Base-by-base conservation (phyloP, 768 basidiomycete genomes). In the Rhodotorula babjevae region DNA sequence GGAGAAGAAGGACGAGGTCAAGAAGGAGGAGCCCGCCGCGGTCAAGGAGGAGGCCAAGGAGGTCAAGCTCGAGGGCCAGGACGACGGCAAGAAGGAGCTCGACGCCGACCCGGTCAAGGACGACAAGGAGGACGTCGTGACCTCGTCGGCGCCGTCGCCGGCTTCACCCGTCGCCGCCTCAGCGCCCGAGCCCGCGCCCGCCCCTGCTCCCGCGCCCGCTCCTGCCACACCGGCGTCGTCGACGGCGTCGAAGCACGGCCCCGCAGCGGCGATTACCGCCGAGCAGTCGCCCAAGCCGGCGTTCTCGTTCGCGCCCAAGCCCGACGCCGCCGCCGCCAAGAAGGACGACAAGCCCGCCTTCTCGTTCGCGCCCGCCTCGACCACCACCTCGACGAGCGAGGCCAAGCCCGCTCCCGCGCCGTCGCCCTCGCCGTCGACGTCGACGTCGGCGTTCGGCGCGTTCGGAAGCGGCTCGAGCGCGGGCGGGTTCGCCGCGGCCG, bases 401-500 rank as follows among this genome's bases (percentile, higher is more conserved):
- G 3, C 47, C 47, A 52, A 52, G 50, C 50, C 50, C 7, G 23
- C 50, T 4, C 23, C 50, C 2, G 27, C 50, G 11, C 25, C 50
- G 4, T 21, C 50, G 25, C 11, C 25, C 2, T 6, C 50, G 11
- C 25, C 50, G 4, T 21, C 50, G 25, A 2, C 25, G 23, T 52
- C 50, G 36, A 36, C 36, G 25, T 52, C 25, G 44, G 44, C 56
- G 50, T 27, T 27, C 23, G 50, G 50, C 14, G 25, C 50, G 50
- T 27, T 46, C 44, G 44, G 44, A 29, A 7, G 53, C 53, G 29
- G 40, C 60, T 36, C 36, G 36, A 10, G 8, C 44, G 46, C 44
- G n/a, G 5, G 19, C 36, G 44, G n/a, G n/a, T 61, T 61, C 61
- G 29, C 61, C 29, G 63, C 63, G 29, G 62, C 68, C 27, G 16